Percentiles rank a stretch among this genome's conserved stretches.
phyloP scores from a whole-genome alignment of 73 alveolate genomes.

The Symbiodinium natans region DNA sequence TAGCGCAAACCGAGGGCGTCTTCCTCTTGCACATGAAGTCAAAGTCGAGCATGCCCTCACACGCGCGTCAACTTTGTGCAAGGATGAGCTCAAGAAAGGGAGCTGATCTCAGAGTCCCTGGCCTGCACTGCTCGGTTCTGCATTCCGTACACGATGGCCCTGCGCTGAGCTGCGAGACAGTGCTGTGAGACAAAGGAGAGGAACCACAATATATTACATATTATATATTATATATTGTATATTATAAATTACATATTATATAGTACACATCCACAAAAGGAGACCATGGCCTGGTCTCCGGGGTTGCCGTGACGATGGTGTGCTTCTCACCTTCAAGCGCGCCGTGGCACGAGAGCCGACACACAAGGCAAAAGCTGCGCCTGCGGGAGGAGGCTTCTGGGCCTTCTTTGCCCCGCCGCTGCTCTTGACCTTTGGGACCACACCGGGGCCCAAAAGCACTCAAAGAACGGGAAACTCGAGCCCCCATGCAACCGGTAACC shows the following conservation, averaged over 20 bases:
- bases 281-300: constrained; percentile 42
- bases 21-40: constrained; percentile 93
- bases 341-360: neutral
- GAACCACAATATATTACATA: no score
- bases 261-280: no score
- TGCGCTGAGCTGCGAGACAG: neutral
- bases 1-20: constrained; percentile 87
- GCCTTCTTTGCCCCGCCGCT: neutral
- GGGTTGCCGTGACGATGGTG: constrained; percentile 88
- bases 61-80: neutral
- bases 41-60: constrained; percentile 89
- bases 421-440: neutral
- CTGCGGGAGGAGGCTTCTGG: neutral
- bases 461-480: neutral
- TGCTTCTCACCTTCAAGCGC: neutral
- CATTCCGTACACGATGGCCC: constrained; percentile 91
- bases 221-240: no score
- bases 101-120: neutral
- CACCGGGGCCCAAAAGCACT: neutral
- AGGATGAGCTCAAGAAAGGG: neutral
- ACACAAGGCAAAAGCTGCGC: neutral
- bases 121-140: constrained; percentile 93
- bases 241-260: no score
- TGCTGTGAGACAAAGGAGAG: neutral
- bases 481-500: neutral